phyloP scores from a whole-genome alignment of 225 moss, liverwort and hornwort species.

The Marchantia paleacea region DNA sequence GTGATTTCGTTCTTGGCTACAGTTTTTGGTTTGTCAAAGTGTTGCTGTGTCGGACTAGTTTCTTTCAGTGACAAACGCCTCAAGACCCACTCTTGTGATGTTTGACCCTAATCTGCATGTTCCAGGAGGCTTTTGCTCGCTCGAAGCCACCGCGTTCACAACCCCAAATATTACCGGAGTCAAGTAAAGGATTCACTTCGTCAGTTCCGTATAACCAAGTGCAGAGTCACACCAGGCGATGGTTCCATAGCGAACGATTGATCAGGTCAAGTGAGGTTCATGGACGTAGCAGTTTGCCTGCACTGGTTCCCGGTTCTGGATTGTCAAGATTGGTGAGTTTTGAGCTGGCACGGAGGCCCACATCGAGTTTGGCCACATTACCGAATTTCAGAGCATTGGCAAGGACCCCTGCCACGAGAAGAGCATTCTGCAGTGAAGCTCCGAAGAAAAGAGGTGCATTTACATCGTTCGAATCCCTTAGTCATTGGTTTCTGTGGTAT shows the following conservation, averaged over 20 bases:
- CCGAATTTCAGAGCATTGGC: constrained; percentile 48
- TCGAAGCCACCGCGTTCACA: constrained; percentile 36
- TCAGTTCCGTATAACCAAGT: constrained; percentile 35
- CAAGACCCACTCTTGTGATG: background rate
- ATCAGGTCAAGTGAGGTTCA: constrained; percentile 42
- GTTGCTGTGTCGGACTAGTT: too few species aligned
- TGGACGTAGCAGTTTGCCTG: constrained; percentile 36
- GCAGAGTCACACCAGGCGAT: constrained; percentile 48
- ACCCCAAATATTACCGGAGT: constrained; percentile 37
- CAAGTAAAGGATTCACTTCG: constrained; percentile 43
- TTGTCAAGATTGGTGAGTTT: constrained; percentile 53
- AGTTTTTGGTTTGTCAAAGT: too few species aligned
- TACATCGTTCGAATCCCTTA: too few species aligned
- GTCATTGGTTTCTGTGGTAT: too few species aligned
- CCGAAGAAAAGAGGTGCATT: constrained; percentile 70
- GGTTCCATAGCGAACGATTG: constrained; percentile 54
- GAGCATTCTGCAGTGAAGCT: constrained; percentile 71
- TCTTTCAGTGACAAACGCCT: background rate
- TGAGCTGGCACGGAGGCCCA: constrained; percentile 42
- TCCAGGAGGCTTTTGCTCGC: constrained; percentile 51
- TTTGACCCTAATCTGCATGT: background rate
- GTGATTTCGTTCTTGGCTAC: too few species aligned
- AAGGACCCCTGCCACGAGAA: constrained; percentile 48
- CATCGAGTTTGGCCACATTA: constrained; percentile 9
- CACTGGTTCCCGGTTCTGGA: constrained; percentile 50